Evolutionary conservation across 768 basidiomycete genomes (phyloP).

Genomic region (Trametes punicea): DNA sequence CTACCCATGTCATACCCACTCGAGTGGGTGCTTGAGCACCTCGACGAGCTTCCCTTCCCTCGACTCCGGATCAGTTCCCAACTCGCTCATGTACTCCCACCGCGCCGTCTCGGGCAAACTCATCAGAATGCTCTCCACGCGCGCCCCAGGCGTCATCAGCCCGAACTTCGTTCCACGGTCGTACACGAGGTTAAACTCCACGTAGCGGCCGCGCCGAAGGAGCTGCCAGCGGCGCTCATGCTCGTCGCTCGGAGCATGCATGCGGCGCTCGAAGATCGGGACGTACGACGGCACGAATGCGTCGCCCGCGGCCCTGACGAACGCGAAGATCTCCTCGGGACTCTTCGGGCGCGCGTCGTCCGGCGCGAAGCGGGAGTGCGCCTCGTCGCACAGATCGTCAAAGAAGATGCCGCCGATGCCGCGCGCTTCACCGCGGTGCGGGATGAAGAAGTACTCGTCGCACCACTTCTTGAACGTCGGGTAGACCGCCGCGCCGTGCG

Average conservation of each 20-base stretch:
- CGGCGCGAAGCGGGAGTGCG: slow-evolving; percentile 60
- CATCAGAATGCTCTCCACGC: slow-evolving; percentile 64
- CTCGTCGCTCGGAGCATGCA: slow-evolving; percentile 54
- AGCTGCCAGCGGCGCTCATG: slow-evolving; percentile 89
- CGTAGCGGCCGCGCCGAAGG: slow-evolving; percentile 81
- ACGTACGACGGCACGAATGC: slow-evolving; percentile 89
- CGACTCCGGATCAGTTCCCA: slow-evolving; percentile 47
- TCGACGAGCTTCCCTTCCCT: slow-evolving; percentile 50
- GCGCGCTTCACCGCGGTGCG: slow-evolving; percentile 81
- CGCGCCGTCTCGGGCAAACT: slow-evolving; percentile 61
- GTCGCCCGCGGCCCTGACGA: slow-evolving; percentile 68
- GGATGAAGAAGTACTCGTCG: slow-evolving; percentile 94
- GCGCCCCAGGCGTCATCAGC: slow-evolving; percentile 53
- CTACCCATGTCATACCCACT: slow-evolving; percentile 37
- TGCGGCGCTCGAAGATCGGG: slow-evolving; percentile 71
- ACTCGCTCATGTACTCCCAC: slow-evolving; percentile 65
- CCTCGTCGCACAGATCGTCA: slow-evolving; percentile 77
- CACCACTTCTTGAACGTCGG: slow-evolving; percentile 90
- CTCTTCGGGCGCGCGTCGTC: slow-evolving; percentile 46
- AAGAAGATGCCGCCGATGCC: slow-evolving; percentile 97
- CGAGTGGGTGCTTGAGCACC: slow-evolving; percentile 45
- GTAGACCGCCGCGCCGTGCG: slow-evolving; percentile 66
- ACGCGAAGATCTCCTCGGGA: slow-evolving; percentile 70
- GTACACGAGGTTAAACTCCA: slow-evolving; percentile 80
- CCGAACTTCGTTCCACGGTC: slow-evolving; percentile 71